Base-by-base conservation (phyloP, 2,329 filamentous ascomycete genomes). In the Curvularia spicifera region DNA sequence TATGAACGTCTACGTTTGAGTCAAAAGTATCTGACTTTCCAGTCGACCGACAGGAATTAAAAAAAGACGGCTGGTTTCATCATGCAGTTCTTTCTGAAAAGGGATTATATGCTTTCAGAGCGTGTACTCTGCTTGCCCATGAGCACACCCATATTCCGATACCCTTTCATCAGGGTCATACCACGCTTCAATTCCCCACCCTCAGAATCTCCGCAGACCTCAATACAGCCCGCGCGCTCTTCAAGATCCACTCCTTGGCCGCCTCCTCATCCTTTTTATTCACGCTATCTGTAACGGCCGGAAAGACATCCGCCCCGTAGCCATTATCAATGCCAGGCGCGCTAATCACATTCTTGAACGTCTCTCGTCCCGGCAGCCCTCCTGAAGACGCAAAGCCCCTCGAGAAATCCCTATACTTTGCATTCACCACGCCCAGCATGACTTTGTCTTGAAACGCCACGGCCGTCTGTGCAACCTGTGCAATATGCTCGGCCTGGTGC, bases 301-400 rank as follows among this genome's bases (percentile, higher is more conserved):
- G 40, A n/a, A 43, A 51, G 7, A 51, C 49, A 44, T 51, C 39
- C 22, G 40, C 40, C 29, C 49, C 49, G 8, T 51, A 51, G 18
- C 49, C 49, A n/a, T 44, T 51, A 10, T 44, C 49, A 26, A 51
- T 44, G 20, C 49, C 49, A 5, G 49, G 39, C 18, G 49, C 49
- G 31, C 49, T 51, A 15, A 44, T 35, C 29, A 44, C 49, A 31
- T 44, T 51, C 20, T 44, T 44, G 15, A 44, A 51, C 20, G 49
- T 51, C 29, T 51, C 49, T 12, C 49, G 20, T 4, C 29, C 49
- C 13, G 49, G 49, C 1, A 51, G 20, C 15, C 39, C 49, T 33
- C 49, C 29, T 7, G 28, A 31, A 10, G 49, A 51, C 10, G 49
- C 49, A 43, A 51, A 51, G 2, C 49, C 49, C 7, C 49, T 24